phyloP scores from a whole-genome alignment of 2,329 filamentous ascomycete genomes.

The Tothia fuscella region DNA sequence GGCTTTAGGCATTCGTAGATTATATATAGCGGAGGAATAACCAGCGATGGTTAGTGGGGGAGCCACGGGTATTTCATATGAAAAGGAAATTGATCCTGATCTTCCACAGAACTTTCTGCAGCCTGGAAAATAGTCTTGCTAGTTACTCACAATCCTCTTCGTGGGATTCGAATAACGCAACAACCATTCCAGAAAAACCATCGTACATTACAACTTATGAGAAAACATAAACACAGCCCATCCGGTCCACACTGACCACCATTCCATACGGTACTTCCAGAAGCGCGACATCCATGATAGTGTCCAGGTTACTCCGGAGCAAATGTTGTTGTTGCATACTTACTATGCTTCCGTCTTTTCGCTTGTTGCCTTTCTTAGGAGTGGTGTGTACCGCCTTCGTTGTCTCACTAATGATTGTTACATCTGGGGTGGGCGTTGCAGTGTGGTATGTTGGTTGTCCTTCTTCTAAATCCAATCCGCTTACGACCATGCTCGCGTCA shows the following conservation, averaged over 20 bases:
- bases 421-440: slow-evolving; percentile 7
- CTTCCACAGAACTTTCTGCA: too few species aligned
- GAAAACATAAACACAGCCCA: slow-evolving; percentile 52
- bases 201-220: too few species aligned
- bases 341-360: slow-evolving; percentile 50
- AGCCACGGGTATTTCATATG: too few species aligned
- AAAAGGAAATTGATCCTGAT: too few species aligned
- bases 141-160: too few species aligned
- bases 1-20: too few species aligned
- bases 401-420: slow-evolving; percentile 7
- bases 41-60: too few species aligned
- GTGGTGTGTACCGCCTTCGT: slow-evolving; percentile 11
- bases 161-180: too few species aligned
- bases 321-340: slow-evolving; percentile 79
- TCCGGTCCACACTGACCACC: slow-evolving; percentile 81
- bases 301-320: slow-evolving; percentile 76
- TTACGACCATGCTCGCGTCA: slow-evolving; percentile 69
- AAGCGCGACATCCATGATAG: slow-evolving; percentile 76
- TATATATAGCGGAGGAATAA: too few species aligned
- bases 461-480: slow-evolving; percentile 60
- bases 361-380: slow-evolving; percentile 26
- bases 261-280: slow-evolving; percentile 85
- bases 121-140: too few species aligned
- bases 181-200: too few species aligned
- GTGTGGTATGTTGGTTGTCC: slow-evolving; percentile 58